Percentiles rank a stretch among this genome's conserved stretches.
These are phyloP conservation scores for Lepidium aucheri DNA, from an alignment of 345 rosid species.

Conservation along the genomic window DNA sequence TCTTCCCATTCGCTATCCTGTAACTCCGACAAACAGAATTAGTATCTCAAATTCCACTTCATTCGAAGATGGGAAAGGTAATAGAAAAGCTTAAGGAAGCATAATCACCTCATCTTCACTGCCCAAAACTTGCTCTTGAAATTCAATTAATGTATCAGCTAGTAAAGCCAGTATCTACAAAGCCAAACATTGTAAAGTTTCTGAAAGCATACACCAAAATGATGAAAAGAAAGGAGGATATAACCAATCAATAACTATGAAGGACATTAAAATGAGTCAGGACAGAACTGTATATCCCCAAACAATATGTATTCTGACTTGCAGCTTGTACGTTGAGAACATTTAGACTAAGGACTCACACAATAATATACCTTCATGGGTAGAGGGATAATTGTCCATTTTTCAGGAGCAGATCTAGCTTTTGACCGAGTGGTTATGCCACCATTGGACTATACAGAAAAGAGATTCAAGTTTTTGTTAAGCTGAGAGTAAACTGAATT, in stretches of 20 bases:
- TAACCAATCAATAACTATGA: background rate
- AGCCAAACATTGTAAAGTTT: conserved; percentile 1
- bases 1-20: conserved; percentile 95
- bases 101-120: conserved; percentile 57
- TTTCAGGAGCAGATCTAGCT: conserved; percentile 79
- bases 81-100: background rate
- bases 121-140: conserved; percentile 61
- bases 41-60: conserved; percentile 1
- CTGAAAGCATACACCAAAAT: conserved; percentile 1
- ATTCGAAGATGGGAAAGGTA: background rate
- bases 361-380: conserved; percentile 59
- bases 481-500: background rate
- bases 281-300: background rate
- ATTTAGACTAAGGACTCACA: background rate
- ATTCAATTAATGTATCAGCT: conserved; percentile 73
- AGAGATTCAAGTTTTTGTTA: conserved; percentile 2
- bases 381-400: conserved; percentile 68
- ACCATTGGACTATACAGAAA: conserved; percentile 39
- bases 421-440: conserved; percentile 91
- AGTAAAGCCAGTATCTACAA: conserved; percentile 69
- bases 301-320: background rate
- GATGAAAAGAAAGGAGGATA: background rate
- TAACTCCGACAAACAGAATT: background rate
- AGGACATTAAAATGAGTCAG: background rate
- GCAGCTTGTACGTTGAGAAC: background rate